Percentiles rank a stretch among this genome's conserved stretches.
phyloP scores from a whole-genome alignment of 192 early-diverging fungal genomes.

The Paraglomus occultum region DNA sequence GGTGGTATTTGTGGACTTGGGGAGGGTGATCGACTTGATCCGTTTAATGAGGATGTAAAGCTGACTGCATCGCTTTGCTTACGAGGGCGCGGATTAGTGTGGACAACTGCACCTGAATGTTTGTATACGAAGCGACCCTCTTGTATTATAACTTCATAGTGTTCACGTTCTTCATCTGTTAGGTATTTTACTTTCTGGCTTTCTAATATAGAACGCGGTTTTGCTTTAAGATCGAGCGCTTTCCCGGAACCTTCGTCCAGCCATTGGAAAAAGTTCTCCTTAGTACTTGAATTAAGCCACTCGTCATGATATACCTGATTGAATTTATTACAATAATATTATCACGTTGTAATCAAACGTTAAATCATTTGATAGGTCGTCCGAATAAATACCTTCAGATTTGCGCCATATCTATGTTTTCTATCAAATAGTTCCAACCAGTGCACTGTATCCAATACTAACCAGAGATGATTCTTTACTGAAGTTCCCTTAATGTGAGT shows the following conservation, averaged over 20 bases:
- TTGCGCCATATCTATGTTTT: constrained; percentile 44
- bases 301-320: constrained; percentile 39
- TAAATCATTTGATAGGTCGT: background rate
- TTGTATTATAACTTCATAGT: constrained; percentile 36
- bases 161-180: constrained; percentile 31
- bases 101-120: constrained; percentile 31
- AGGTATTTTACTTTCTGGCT: constrained; percentile 38
- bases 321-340: constrained; percentile 4
- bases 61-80: constrained; percentile 27
- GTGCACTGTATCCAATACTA: constrained; percentile 35
- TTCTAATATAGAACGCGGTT: constrained; percentile 34
- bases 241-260: constrained; percentile 41
- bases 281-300: constrained; percentile 37
- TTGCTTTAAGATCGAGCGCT: constrained; percentile 27
- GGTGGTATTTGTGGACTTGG: too few species aligned
- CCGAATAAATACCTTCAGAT: constrained; percentile 34
- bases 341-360: background rate
- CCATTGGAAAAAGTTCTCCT: constrained; percentile 47
- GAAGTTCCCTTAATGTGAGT: background rate
- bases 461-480: constrained; percentile 22
- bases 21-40: too few species aligned
- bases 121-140: constrained; percentile 38
- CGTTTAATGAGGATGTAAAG: background rate
- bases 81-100: constrained; percentile 31
- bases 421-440: constrained; percentile 44